Conservation (phyloP, 1,284 basidiomycete species). For the Amylostereum chailletii region DNA sequence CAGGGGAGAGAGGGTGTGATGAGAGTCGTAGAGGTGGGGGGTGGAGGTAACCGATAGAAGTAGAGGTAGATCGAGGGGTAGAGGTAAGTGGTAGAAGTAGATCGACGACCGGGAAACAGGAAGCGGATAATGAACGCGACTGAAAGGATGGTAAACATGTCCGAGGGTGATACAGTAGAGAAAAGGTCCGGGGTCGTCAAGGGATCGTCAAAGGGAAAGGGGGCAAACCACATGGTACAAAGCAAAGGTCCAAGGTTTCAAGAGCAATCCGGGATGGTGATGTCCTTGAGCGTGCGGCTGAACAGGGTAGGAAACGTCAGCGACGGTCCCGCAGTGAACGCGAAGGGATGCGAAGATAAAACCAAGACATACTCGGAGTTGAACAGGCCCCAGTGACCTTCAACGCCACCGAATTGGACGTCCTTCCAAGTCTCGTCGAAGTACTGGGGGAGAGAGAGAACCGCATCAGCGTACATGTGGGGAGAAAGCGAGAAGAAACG, state of each 20-base stretch:
- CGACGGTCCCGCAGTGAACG: neutral
- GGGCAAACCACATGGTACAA: too few relatives aligned
- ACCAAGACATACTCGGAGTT: neutral
- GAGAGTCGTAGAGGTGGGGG: too few relatives aligned
- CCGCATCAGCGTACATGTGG: constrained; percentile 1
- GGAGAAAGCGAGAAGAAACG: constrained; percentile 11
- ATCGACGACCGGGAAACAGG: too few relatives aligned
- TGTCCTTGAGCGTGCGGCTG: neutral
- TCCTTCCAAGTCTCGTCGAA: constrained; percentile 85
- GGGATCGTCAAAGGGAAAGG: too few relatives aligned
- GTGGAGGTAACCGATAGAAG: too few relatives aligned
- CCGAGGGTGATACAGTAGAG: too few relatives aligned
- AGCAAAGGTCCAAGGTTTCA: neutral
- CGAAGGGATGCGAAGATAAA: neutral
- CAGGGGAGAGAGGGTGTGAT: too few relatives aligned
- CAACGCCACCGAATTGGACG: neutral
- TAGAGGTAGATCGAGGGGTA: too few relatives aligned
- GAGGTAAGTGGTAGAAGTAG: too few relatives aligned
- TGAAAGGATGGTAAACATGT: too few relatives aligned
- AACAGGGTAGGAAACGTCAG: neutral
- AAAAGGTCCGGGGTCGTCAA: too few relatives aligned
- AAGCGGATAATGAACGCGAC: too few relatives aligned
- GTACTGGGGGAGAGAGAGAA: constrained; percentile 37
- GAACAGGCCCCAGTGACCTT: neutral
- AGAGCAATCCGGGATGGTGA: constrained; percentile 1